Conservation (phyloP, 768 basidiomycete species). For the Collybia sp. region DNA sequence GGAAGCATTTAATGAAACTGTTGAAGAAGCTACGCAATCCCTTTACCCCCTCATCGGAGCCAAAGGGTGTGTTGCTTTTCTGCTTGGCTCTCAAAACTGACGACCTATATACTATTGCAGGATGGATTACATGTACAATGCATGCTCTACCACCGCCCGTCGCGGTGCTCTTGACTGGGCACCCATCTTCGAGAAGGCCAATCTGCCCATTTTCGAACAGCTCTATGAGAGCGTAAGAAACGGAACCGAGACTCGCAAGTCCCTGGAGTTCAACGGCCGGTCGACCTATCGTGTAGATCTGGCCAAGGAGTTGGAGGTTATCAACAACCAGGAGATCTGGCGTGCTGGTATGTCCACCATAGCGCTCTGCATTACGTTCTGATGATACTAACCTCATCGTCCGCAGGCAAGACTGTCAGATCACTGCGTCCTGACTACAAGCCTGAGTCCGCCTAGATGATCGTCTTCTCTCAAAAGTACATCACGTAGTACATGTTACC, state of each 20-base stretch:
- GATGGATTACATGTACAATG: conserved; percentile 99
- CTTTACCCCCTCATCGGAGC: conserved; percentile 95
- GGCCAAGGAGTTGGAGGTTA: conserved; percentile 87
- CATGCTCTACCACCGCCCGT: conserved; percentile 98
- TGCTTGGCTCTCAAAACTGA: background rate
- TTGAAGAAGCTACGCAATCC: conserved; percentile 99
- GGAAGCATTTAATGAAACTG: conserved; percentile 99
- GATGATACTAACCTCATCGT: conserved; percentile 1
- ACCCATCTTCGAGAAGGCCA: conserved; percentile 92
- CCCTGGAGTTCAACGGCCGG: conserved; percentile 93
- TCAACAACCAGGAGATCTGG: conserved; percentile 99
- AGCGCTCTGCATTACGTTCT: background rate
- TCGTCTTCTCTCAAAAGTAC: background rate
- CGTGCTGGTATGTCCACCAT: conserved; percentile 60
- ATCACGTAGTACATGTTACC: background rate
- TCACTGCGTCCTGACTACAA: conserved; percentile 85
- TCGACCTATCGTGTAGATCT: conserved; percentile 91
- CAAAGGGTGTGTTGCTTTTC: conserved; percentile 61
- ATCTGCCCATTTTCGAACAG: conserved; percentile 89
- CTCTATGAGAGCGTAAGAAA: conserved; percentile 94
- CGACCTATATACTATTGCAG: conserved; percentile 32
- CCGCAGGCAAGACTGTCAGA: conserved; percentile 86
- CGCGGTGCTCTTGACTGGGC: conserved; percentile 99
- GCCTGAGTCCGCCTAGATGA: conserved; percentile 44
- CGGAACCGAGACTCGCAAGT: conserved; percentile 95